Evolutionary conservation across 2,329 filamentous ascomycete species (phyloP).

Genomic region (Sporothrix luriei): DNA sequence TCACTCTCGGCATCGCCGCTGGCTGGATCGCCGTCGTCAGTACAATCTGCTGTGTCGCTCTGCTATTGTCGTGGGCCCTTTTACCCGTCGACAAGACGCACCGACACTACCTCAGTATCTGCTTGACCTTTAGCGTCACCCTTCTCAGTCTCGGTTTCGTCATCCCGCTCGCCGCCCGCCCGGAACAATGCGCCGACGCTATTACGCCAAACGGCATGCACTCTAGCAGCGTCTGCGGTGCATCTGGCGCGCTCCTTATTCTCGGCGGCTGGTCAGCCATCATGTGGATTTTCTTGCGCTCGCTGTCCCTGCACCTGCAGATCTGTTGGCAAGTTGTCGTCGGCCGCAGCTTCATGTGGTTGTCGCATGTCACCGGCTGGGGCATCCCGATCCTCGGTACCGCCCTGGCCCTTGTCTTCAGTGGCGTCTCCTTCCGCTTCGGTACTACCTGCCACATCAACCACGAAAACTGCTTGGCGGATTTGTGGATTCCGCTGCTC

Average conservation of each 20-base stretch:
- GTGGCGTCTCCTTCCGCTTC: conserved; percentile 92
- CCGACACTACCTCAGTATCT: conserved; percentile 90
- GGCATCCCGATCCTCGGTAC: conserved; percentile 77
- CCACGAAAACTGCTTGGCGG: conserved; percentile 76
- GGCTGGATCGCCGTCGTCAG: conserved; percentile 82
- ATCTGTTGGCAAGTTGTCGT: conserved; percentile 97
- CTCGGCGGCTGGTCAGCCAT: conserved; percentile 82
- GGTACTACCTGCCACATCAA: conserved; percentile 94
- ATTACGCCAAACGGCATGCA: conserved; percentile 96
- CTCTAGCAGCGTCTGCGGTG: conserved; percentile 77
- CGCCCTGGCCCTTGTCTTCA: conserved; percentile 74
- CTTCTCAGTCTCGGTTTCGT: conserved; percentile 91
- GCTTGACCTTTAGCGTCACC: conserved; percentile 72
- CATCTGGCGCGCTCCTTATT: conserved; percentile 83
- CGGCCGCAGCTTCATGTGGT: conserved; percentile 86
- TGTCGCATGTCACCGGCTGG: conserved; percentile 79
- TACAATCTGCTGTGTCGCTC: conserved; percentile 70
- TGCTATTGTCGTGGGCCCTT: conserved; percentile 76
- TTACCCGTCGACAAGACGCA: conserved; percentile 87
- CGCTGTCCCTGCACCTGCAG: conserved; percentile 90
- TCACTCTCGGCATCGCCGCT: conserved; percentile 63
- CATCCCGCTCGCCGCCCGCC: conserved; percentile 76
- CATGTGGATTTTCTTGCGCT: conserved; percentile 89
- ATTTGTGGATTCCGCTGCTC: conserved; percentile 88
- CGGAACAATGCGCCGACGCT: conserved; percentile 79